Evolutionary conservation across 1,284 basidiomycete genomes (phyloP).

Genomic region (Tilletia horrida): DNA sequence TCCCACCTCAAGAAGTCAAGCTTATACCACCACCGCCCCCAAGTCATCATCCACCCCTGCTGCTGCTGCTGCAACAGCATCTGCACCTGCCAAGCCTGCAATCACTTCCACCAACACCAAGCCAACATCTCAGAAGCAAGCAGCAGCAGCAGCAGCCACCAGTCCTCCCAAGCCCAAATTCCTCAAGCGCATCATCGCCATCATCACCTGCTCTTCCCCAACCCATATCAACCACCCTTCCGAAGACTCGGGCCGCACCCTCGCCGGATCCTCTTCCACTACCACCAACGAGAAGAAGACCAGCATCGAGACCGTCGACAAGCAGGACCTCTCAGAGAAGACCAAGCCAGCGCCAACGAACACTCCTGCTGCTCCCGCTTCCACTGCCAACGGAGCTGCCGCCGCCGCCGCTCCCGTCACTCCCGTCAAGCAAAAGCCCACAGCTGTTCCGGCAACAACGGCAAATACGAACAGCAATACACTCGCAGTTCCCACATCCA

Average conservation of each 20-base stretch:
- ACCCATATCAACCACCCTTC: not conserved
- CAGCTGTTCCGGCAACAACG: not conserved
- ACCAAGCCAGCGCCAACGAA: not conserved
- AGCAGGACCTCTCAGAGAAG: too few relatives aligned
- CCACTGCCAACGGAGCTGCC: not conserved
- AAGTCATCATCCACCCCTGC: not conserved
- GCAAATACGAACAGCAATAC: not conserved
- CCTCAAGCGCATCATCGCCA: not conserved
- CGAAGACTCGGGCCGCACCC: constrained; percentile 7
- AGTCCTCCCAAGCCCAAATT: constrained; percentile 11
- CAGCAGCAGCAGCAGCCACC: not conserved
- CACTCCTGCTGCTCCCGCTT: not conserved
- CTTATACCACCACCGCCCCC: constrained; percentile 3
- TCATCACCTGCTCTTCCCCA: constrained; percentile 15
- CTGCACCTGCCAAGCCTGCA: not conserved
- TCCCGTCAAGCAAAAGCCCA: constrained; percentile 1
- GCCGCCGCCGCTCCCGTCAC: not conserved
- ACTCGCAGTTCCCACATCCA: constrained; percentile 7
- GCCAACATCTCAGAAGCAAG: not conserved
- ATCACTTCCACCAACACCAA: too few relatives aligned
- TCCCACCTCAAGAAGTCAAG: not conserved
- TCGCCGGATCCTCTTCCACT: not conserved
- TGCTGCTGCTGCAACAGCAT: not conserved
- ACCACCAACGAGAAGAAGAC: constrained; percentile 4
- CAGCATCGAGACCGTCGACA: not conserved